Evolutionary conservation across 768 basidiomycete species (phyloP).

Genomic region (Mycena crocata): DNA sequence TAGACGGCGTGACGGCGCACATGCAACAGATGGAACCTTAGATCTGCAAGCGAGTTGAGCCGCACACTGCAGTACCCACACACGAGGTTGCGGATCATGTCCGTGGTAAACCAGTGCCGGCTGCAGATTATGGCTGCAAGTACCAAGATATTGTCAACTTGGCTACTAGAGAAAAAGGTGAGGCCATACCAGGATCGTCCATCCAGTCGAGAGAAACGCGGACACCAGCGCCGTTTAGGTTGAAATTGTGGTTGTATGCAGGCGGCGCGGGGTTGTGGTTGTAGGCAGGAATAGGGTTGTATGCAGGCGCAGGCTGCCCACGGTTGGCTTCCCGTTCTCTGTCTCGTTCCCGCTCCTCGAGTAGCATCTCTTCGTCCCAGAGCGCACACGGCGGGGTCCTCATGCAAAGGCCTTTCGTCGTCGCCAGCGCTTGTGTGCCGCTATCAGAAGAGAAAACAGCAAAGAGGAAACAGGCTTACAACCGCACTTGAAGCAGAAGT

Average conservation of each 20-base stretch:
- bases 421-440: slow-evolving; percentile 32
- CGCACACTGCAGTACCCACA: slow-evolving; percentile 42
- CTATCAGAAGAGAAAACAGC: not conserved
- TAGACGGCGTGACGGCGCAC: slow-evolving; percentile 39
- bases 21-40: slow-evolving; percentile 38
- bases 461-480: slow-evolving; percentile 37
- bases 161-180: not conserved
- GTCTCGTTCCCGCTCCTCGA: slow-evolving; percentile 46
- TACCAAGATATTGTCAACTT: not conserved
- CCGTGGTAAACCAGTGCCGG: slow-evolving; percentile 38
- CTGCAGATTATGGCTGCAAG: slow-evolving; percentile 25
- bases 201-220: slow-evolving; percentile 36
- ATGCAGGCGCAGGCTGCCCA: slow-evolving; percentile 17
- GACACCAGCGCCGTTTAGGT: not conserved
- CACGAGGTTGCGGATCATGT: slow-evolving; percentile 37
- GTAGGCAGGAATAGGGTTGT: slow-evolving; percentile 1
- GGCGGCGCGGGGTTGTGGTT: slow-evolving; percentile 11
- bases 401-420: slow-evolving; percentile 40
- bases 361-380: slow-evolving; percentile 52
- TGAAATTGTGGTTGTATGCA: slow-evolving; percentile 7
- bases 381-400: slow-evolving; percentile 48
- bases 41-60: slow-evolving; percentile 39
- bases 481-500: slow-evolving; percentile 58
- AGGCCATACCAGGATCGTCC: slow-evolving; percentile 36
- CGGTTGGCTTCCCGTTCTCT: slow-evolving; percentile 29